Base-by-base conservation (phyloP, 1,284 basidiomycete genomes). In the Rhodofomes roseus region DNA sequence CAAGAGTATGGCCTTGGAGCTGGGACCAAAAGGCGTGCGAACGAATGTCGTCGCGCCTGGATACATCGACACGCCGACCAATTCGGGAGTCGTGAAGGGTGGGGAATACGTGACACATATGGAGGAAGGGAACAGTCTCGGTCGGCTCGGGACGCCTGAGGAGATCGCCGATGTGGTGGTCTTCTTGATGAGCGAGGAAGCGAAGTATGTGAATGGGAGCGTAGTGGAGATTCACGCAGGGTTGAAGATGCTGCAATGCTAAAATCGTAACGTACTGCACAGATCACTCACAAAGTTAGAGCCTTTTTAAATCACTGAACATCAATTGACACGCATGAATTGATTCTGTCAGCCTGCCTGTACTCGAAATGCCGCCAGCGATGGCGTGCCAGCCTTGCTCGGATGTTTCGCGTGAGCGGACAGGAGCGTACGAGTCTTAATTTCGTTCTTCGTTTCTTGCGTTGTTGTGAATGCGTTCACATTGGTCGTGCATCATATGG, bases 41-140 rank as follows among this genome's bases (percentile, higher is more conserved):
- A 54, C 40, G 37, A 41, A 54, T 20, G 53, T 54, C 29, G 51
- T 52, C 52, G 40, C 48, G 31, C 54, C 18, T 48, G 54, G 9
- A 23, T 5, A 11, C 31, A 20, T 39, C 16, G 37, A 39, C 14
- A 39, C 37, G 37, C 37, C 37, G 37, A 39, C 37, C 7, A 39
- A 39, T 14, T 39, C 37, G 9, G 37, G 37, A 6, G 37, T 39
- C 4, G 37, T 39, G 7, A 39, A 39, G 37, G 37, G 37, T 16
- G 37, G 16, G 16, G 37, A 39, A 14, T 6, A 39, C 37, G 37
- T 39, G 37, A 39, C 14, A 14, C 37, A 14, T 4, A 39, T 39
- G 37, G 37, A 39, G 37, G 37, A 39, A 6, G 37, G 37, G 7
- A 39, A 39, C 16, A 39, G 37, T 16, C 37, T 39, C 16, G 37